Evolutionary conservation across 148 eudicot species (phyloP).

Genomic region (Spergularia bocconei): DNA sequence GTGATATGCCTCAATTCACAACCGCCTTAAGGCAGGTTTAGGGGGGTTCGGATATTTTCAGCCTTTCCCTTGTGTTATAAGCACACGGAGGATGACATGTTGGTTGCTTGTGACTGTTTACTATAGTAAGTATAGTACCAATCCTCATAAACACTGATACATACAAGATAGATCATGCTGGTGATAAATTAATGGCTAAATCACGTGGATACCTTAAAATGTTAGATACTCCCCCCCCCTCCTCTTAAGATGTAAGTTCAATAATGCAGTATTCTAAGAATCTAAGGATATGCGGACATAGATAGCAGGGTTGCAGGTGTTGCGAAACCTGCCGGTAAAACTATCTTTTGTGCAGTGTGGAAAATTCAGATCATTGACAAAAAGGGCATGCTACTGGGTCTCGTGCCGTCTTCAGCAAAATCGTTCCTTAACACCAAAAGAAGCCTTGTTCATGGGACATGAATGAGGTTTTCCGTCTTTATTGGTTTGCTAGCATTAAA

Average conservation of each 20-base stretch:
- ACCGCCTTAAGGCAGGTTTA: neutral
- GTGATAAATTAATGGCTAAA: neutral
- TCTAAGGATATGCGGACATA: too few species aligned
- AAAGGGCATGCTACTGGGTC: neutral
- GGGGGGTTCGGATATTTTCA: neutral
- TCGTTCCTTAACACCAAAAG: too few species aligned
- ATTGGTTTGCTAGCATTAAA: neutral
- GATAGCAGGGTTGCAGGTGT: too few species aligned
- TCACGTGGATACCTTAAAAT: neutral
- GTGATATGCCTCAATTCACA: neutral
- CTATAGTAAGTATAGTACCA: too few species aligned
- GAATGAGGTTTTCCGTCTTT: neutral
- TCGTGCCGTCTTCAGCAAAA: neutral
- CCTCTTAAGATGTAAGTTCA: too few species aligned
- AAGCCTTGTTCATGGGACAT: neutral
- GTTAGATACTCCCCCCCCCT: too few species aligned
- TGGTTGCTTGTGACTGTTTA: too few species aligned
- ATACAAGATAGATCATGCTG: neutral
- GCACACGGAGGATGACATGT: too few species aligned
- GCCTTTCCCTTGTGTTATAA: neutral
- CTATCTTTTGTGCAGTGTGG: neutral
- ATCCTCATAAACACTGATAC: too few species aligned
- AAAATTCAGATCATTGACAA: neutral
- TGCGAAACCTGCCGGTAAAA: too few species aligned
- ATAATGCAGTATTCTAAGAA: too few species aligned